phyloP scores from a whole-genome alignment of 2,329 filamentous ascomycete genomes.

The Xylogone sp. region DNA sequence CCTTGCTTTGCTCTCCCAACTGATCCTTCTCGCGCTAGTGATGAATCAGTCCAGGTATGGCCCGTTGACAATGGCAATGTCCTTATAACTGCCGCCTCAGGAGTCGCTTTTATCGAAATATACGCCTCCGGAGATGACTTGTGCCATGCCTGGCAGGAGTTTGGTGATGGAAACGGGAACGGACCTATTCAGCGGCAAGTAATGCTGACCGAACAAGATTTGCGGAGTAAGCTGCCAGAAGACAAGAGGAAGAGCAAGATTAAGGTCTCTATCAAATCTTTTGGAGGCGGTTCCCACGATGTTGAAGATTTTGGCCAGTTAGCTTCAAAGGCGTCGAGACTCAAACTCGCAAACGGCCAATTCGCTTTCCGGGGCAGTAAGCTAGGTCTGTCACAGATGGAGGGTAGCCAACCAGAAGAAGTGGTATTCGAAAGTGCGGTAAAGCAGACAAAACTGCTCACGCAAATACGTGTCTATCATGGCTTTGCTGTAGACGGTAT shows the following conservation, averaged over 20 bases:
- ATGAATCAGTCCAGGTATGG: constrained; percentile 83
- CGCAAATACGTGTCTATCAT: constrained; percentile 71
- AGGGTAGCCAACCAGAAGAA: constrained; percentile 67
- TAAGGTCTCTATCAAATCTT: constrained; percentile 70
- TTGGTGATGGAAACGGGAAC: constrained; percentile 56
- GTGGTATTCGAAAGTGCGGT: constrained; percentile 69
- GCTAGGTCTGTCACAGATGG: constrained; percentile 68
- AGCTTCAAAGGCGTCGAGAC: constrained; percentile 62
- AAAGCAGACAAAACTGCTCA: constrained; percentile 68
- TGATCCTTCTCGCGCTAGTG: constrained; percentile 60
- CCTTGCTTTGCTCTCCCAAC: constrained; percentile 83
- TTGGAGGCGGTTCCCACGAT: constrained; percentile 67
- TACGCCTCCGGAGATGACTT: constrained; percentile 75
- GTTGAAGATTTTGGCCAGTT: constrained; percentile 74
- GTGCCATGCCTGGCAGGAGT: constrained; percentile 81
- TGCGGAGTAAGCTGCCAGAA: constrained; percentile 68
- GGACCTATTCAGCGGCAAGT: constrained; percentile 67
- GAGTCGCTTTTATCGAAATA: constrained; percentile 82
- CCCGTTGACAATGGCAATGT: constrained; percentile 74
- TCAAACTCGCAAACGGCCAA: constrained; percentile 74
- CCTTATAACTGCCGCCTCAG: constrained; percentile 73
- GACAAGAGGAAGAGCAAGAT: constrained; percentile 68
- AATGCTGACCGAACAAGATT: constrained; percentile 67
- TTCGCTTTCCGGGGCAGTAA: constrained; percentile 72
- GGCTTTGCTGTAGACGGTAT: constrained; percentile 76